Base-by-base conservation (phyloP, 352 stramenopile genomes). In the Plasmopara viticola region DNA sequence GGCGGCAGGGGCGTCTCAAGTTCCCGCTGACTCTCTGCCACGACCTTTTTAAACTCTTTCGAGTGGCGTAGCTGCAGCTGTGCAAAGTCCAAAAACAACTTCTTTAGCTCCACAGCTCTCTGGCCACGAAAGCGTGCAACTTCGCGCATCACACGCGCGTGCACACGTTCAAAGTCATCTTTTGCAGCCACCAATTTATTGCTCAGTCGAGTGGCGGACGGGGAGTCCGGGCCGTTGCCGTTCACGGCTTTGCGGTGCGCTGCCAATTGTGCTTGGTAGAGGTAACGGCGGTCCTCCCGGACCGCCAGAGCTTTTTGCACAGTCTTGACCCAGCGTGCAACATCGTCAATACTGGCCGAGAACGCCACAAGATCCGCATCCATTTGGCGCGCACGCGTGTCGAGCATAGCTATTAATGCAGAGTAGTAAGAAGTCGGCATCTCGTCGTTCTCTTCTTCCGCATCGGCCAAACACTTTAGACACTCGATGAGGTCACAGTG, bases 401-500 rank as follows among this genome's bases (percentile, higher is more conserved):
- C 82, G 15, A 93, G 56, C 57, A 89, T 51, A 38, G 70, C 57
- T 33, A 87, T 56, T 48, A 88, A 47, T 2, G 82, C 78, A 10
- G 56, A 71, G 56, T 87, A 90, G 52, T 87, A 82, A 14, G 62
- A 71, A 30, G 74, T 78, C 17, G 73, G 72, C 56, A 78, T 76
- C 57, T 84, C 82, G 33, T 60, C 65, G 55, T 82, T 80, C 45
- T 74, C 66, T 29, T 86, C 72, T 46, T 93, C 82, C 8, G 72
- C 72, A 46, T 90, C 77, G 1, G 79, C 78, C 44, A 88, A 66
- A 49, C 64, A 67, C 56, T 74, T 75, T 37, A 89, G 71, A 31
- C 63, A 75, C 64, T 93, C 82, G 45, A 90, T 90, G 39, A 93
- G 73, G 48, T 87, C 79, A 55, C 82, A 90, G 74, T 93, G 86